Evolutionary conservation across 768 basidiomycete genomes (phyloP), one percentile per base, ranked within the genome.

Genomic region (Tylopilus vinaceipallidus): DNA sequence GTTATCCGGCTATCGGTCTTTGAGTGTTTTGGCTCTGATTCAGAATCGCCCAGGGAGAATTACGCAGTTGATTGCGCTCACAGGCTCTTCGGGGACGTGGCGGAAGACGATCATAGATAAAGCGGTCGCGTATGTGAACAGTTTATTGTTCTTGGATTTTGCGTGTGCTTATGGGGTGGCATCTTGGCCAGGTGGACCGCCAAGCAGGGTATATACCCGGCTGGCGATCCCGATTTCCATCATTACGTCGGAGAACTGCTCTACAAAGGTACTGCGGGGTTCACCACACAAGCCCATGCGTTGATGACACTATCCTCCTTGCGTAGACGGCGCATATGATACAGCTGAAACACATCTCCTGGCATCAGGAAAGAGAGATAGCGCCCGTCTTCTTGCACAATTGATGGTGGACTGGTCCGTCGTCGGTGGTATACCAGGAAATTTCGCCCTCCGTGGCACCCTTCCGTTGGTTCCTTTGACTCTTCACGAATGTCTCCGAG

Each of bases 161-260:
- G 49, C 39, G 35, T 53, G 35, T 50, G 57, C 60, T 68, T 11
- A 57, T 26, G 46, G n/a, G 19, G 11, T 26, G 40, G 24, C 33
- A 54, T 48, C 38, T 49, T 46, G 32, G 49, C 43, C 61, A 95
- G 94, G 37, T 99, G 95, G 95, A 85, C 91, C 38, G 78, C 84
- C 12, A 89, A 86, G 63, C 76, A 80, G 56, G 85, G 89, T 7
- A 61, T 77, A n/a, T 85, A 80, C 66, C 91, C 94, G 9, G 82
- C 84, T 22, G 97, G 97, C 16, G 97, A 99, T 73, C 83, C 86
- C 27, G 82, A 80, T 49, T 73, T 99, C 43, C 93, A 93, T 38
- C 85, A 91, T 52, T 98, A 98, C 65, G 71, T 97, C 40, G 97
- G 94, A 4, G 88, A 95, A 65, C 71, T 97, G 26, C 75, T 93